phyloP scores from a whole-genome alignment of 257 asterid genomes.

The Lavandula angustifolia region DNA sequence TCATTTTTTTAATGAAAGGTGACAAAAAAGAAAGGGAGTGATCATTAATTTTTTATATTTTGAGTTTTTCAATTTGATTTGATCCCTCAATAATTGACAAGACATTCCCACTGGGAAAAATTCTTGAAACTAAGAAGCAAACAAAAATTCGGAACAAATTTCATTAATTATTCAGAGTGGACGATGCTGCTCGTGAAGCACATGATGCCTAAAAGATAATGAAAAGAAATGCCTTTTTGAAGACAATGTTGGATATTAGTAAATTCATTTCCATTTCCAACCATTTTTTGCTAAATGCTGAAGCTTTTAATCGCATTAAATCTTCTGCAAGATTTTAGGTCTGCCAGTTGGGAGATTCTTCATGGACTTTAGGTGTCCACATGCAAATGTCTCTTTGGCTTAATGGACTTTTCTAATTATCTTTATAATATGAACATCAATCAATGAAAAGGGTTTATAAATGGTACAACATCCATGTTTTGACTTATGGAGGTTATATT shows the following conservation, averaged over 20 bases:
- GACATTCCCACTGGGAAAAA: conserved; percentile 18
- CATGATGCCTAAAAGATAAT: conserved; percentile 29
- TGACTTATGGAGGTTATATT: neutral
- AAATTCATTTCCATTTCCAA: neutral
- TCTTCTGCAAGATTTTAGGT: conserved; percentile 16
- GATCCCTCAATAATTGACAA: neutral
- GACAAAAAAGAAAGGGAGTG: conserved; percentile 6
- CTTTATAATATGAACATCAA: too few relatives aligned
- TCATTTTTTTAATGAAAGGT: too few relatives aligned
- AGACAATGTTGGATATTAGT: neutral
- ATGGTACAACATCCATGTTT: too few relatives aligned
- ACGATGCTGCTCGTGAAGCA: conserved; percentile 21
- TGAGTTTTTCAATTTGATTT: too few relatives aligned
- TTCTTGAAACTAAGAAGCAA: conserved; percentile 3
- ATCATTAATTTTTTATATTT: neutral
- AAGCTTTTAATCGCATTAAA: neutral
- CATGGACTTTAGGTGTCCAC: neutral
- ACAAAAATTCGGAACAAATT: conserved; percentile 13
- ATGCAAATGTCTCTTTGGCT: conserved; percentile 5
- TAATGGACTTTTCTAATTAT: neutral
- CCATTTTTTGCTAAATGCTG: neutral
- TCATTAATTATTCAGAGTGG: conserved; percentile 3
- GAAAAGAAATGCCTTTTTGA: conserved; percentile 2
- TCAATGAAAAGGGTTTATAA: too few relatives aligned
- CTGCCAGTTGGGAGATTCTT: neutral